Evolutionary conservation across 1,139 yeast genomes (phyloP), one percentile per base, ranked within the genome.

Genomic region (Blastobotrys arbuscula): DNA sequence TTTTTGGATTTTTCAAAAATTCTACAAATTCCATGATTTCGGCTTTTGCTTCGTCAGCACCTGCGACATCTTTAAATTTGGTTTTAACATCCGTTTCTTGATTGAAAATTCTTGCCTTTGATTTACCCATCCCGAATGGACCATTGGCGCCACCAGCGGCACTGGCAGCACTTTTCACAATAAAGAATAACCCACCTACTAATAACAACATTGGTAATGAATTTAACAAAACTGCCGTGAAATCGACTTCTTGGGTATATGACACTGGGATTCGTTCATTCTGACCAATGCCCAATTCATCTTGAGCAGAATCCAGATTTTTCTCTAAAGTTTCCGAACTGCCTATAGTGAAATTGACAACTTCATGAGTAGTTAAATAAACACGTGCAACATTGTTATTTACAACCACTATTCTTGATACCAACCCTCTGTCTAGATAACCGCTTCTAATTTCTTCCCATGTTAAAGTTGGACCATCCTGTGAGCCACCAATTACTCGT

Each of bases 1-100:
- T 88, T 40, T 77, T 77, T n/a, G 98, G 98, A 58, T 88, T 78
- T 66, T 89, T 86, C 65, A 92, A 77, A 65, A 92, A 92, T 61
- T 83, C 82, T 46, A 92, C 98, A 73, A 92, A 92, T 67, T 92
- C 98, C 96, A 90, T 87, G 50, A 92, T 92, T 69, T 92, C 98
- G 59, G 83, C 90, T 67, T 92, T 92, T 16, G 98, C 97, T 70
- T 92, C 98, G 51, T 84, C 83, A 78, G 92, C 87, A 40, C 98
- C 98, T 0, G 98, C 98, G 46, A 92, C 98, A 66, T 92, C 97
- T 60, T 81, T 79, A 65, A 92, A 92, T 61, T 82, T 81, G 45
- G 86, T 83, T 63, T 87, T 87, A 53, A 92, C 83, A 53, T 89
- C 95, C 7, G 92, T 81, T 62, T 89, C 97, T 63, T 87, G 89